Percentiles rank a stretch among this genome's conserved stretches.
Evolutionary conservation across 768 basidiomycete species (phyloP).

Genomic region (Rhizopogon vinicolor): DNA sequence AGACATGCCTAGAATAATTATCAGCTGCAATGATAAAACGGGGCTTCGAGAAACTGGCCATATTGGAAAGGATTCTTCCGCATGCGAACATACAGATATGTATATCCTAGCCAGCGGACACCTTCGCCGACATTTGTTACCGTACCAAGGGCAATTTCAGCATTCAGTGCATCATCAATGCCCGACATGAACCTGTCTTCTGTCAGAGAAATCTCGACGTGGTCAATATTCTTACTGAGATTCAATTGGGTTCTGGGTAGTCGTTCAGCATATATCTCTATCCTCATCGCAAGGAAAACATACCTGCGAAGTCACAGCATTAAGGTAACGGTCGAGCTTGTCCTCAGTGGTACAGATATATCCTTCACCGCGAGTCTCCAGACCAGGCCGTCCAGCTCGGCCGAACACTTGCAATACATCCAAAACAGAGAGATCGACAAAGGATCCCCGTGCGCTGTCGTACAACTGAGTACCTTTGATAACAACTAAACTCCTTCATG

Average conservation of each 20-base stretch:
- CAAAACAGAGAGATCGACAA: conserved; percentile 88
- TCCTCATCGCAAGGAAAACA: conserved; percentile 8
- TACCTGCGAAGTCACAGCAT: conserved; percentile 84
- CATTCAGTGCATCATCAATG: conserved; percentile 88
- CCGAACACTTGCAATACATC: conserved; percentile 98
- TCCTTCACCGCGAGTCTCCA: conserved; percentile 92
- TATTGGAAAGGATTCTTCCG: conserved; percentile 84
- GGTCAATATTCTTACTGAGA: conserved; percentile 61
- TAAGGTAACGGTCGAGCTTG: conserved; percentile 86
- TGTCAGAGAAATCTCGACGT: not conserved
- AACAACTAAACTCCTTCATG: conserved; percentile 48
- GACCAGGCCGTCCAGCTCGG: conserved; percentile 83
- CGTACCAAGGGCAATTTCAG: conserved; percentile 92
- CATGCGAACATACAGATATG: conserved; percentile 96
- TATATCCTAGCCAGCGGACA: conserved; percentile 94
- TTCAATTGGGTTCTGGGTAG: conserved; percentile 82
- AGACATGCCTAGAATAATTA: conserved; percentile 53
- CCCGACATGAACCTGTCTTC: conserved; percentile 66
- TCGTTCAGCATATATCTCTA: not conserved
- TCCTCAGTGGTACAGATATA: conserved; percentile 96
- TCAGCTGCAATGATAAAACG: conserved; percentile 4
- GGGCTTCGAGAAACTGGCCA: conserved; percentile 40
- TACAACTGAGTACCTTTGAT: conserved; percentile 99
- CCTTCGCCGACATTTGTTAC: conserved; percentile 85
- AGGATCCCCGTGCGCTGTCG: conserved; percentile 83